Conservation (phyloP, 2,329 filamentous ascomycete genomes). For the Dactylonectria macrodidyma region DNA sequence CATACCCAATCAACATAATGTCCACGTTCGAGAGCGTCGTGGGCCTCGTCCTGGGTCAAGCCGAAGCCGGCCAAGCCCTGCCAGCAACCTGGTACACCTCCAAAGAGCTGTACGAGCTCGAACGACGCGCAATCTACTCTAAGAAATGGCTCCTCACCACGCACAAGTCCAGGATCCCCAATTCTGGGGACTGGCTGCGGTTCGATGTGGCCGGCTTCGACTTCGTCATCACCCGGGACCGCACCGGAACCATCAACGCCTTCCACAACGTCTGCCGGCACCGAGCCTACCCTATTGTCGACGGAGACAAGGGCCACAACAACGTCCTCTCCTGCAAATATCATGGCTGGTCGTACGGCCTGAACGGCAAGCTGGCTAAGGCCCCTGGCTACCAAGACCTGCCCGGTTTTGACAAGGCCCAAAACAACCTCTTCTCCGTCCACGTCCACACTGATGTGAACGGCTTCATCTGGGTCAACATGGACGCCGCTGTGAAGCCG, state of each 20-base stretch:
- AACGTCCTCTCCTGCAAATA: constrained; percentile 72
- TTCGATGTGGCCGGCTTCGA: constrained; percentile 70
- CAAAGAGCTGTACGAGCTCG: constrained; percentile 69
- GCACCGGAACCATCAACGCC: constrained; percentile 66
- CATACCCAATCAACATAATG: neutral
- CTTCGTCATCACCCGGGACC: constrained; percentile 67
- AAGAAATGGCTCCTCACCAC: constrained; percentile 70
- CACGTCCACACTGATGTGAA: constrained; percentile 67
- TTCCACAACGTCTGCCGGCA: constrained; percentile 77
- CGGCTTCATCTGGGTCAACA: constrained; percentile 72
- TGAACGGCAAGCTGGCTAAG: constrained; percentile 70
- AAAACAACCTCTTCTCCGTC: constrained; percentile 70
- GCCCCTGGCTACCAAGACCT: constrained; percentile 72
- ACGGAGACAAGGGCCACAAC: constrained; percentile 63
- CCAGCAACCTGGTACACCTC: constrained; percentile 68
- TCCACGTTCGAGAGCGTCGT: constrained; percentile 54
- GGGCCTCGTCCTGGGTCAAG: constrained; percentile 50
- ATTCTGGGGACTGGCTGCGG: constrained; percentile 70
- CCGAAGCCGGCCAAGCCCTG: constrained; percentile 54
- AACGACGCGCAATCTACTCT: constrained; percentile 71
- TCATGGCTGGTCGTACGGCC: constrained; percentile 74
- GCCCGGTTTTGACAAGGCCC: constrained; percentile 67
- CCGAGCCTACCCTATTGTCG: constrained; percentile 72
- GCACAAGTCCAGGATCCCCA: constrained; percentile 64
- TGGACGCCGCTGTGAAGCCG: constrained; percentile 62